Conservation (phyloP, 1,284 basidiomycete genomes). For the Pascua sp. region DNA sequence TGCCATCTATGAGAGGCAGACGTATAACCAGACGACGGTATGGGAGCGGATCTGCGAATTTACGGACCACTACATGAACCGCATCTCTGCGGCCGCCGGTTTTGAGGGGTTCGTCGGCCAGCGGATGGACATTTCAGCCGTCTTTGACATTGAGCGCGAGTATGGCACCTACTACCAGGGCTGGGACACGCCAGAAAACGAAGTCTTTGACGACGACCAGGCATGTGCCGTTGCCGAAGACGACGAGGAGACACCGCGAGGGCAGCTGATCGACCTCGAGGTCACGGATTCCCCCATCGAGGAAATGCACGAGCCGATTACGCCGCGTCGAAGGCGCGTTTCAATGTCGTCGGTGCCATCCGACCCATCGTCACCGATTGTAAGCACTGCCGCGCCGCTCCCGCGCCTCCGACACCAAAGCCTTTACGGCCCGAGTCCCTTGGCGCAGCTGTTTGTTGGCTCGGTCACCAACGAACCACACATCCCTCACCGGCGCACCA, state of each 20-base stretch:
- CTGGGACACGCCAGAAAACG: conserved; percentile 51
- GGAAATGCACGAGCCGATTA: no score
- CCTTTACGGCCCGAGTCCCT: conserved; percentile 43
- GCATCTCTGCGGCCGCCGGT: conserved; percentile 68
- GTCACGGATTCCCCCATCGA: conserved; percentile 5
- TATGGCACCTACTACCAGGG: conserved; percentile 48
- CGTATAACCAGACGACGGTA: conserved; percentile 61
- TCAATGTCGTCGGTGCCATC: no score
- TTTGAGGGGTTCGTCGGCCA: conserved; percentile 66
- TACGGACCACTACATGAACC: conserved; percentile 62
- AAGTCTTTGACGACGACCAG: conserved; percentile 38
- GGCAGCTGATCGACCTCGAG: neutral
- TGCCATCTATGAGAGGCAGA: conserved; percentile 77
- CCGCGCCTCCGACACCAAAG: conserved; percentile 29
- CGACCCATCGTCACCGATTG: neutral
- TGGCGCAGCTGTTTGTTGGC: conserved; percentile 45
- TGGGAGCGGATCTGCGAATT: conserved; percentile 66
- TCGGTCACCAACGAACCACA: conserved; percentile 1
- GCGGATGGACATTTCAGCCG: conserved; percentile 67
- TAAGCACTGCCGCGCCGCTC: conserved; percentile 6
- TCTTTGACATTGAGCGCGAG: conserved; percentile 79
- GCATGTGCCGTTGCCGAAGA: conserved; percentile 28
- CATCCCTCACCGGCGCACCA: neutral
- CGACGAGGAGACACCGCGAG: conserved; percentile 6
- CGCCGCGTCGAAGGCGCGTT: no score